A percentile compares a stretch with the other conserved stretches of the same genome.
These are phyloP conservation scores for Pleurotus platypus DNA, from an alignment of 768 basidiomycete species.

Conservation along the genomic window DNA sequence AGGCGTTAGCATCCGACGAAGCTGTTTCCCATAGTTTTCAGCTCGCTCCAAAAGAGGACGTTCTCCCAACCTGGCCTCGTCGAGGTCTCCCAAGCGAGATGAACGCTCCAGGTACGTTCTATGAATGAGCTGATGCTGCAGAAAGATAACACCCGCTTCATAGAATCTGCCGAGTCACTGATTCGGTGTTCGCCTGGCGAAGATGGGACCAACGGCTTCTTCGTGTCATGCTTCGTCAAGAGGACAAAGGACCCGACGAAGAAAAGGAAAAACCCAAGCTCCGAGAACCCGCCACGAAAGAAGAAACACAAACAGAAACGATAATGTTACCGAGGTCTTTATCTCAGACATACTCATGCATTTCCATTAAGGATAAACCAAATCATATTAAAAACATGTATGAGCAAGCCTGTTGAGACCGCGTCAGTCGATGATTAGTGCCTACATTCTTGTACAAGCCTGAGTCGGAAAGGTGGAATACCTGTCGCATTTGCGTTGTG, in stretches of 20 bases:
- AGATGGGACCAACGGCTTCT: conserved; percentile 95
- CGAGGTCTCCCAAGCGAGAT: conserved; percentile 72
- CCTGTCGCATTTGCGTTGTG: conserved; percentile 10
- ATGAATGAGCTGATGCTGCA: not conserved
- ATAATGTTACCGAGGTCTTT: not conserved
- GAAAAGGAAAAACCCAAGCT: conserved; percentile 19
- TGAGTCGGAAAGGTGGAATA: conserved; percentile 16
- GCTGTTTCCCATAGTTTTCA: conserved; percentile 51
- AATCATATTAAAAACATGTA: conserved; percentile 5
- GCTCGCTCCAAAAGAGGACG: conserved; percentile 63
- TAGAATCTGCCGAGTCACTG: conserved; percentile 43
- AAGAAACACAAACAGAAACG: conserved; percentile 16
- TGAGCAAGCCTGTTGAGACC: not conserved
- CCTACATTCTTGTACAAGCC: conserved; percentile 18
- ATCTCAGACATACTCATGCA: not conserved
- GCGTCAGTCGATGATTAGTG: conserved; percentile 21
- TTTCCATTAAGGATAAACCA: not conserved
- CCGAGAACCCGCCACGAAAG: conserved; percentile 10
- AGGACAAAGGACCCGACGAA: conserved; percentile 10
- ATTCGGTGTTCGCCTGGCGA: conserved; percentile 76
- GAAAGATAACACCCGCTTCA: not conserved
- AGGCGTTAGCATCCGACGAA: conserved; percentile 70
- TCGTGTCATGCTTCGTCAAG: conserved; percentile 87
- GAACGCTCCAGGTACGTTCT: conserved; percentile 42
- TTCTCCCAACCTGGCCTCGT: conserved; percentile 80